phyloP scores from a whole-genome alignment of 1,139 yeast species.

The Diutina pseudorugosa region DNA sequence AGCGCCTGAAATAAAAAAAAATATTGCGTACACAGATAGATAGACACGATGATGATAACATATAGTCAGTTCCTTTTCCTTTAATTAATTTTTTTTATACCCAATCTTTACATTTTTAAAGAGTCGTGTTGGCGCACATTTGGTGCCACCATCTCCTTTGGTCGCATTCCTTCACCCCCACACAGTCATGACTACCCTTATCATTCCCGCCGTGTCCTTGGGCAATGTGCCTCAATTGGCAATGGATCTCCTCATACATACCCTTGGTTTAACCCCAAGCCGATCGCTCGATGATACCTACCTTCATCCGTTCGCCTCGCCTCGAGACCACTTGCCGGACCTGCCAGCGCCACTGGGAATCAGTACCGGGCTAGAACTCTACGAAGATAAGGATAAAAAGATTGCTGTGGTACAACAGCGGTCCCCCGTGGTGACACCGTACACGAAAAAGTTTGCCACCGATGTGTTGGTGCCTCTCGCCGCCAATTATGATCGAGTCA shows the following conservation, averaged over 20 bases:
- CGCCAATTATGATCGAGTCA: slow-evolving; percentile 28
- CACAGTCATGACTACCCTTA: slow-evolving; percentile 17
- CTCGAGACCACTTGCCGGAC: slow-evolving; percentile 38
- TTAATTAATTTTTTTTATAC: too few relatives aligned
- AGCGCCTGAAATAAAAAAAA: too few relatives aligned
- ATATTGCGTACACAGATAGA: too few relatives aligned
- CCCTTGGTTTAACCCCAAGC: slow-evolving; percentile 37
- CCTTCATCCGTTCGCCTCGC: slow-evolving; percentile 77
- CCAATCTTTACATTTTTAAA: too few relatives aligned
- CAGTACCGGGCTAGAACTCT: slow-evolving; percentile 53
- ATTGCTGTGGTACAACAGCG: slow-evolving; percentile 65
- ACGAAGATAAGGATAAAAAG: slow-evolving; percentile 22
- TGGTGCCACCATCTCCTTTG: background rate
- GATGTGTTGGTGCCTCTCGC: slow-evolving; percentile 45
- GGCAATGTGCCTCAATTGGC: slow-evolving; percentile 88
- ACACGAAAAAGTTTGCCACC: slow-evolving; percentile 35
- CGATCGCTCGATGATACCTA: slow-evolving; percentile 45
- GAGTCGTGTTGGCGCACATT: too few relatives aligned
- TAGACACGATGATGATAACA: too few relatives aligned
- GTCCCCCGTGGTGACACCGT: slow-evolving; percentile 70
- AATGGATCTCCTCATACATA: slow-evolving; percentile 60
- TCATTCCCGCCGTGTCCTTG: slow-evolving; percentile 72
- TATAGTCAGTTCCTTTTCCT: too few relatives aligned
- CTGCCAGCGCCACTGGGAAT: slow-evolving; percentile 21
- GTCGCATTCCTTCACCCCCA: background rate